phyloP scores from a whole-genome alignment of 805 yeast species.

The Nakazawaea molendinolei region DNA sequence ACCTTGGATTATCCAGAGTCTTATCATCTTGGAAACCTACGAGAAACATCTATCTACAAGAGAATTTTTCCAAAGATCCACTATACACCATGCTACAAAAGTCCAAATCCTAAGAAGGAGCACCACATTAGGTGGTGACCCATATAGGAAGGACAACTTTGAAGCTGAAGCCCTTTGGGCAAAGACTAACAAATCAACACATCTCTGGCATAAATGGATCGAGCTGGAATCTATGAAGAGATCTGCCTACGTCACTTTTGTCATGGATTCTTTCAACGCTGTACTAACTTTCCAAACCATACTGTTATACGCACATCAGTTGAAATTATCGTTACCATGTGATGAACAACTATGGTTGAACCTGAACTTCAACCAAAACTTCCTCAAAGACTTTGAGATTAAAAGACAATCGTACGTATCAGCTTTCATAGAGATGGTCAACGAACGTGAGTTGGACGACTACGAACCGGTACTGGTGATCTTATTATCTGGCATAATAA shows the following conservation, averaged over 20 bases:
- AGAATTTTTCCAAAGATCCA: conserved; percentile 42
- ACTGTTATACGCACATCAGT: conserved; percentile 41
- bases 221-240: conserved; percentile 70
- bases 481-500: conserved; percentile 4
- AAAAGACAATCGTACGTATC: conserved; percentile 6
- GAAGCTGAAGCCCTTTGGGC: conserved; percentile 19
- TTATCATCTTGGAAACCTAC: conserved; percentile 39
- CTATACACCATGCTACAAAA: conserved; percentile 44
- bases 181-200: conserved; percentile 14
- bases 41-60: conserved; percentile 39
- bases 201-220: conserved; percentile 53
- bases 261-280: conserved; percentile 7
- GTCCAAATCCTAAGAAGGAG: conserved; percentile 43
- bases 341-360: conserved; percentile 54
- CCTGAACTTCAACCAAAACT: conserved; percentile 10
- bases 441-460: not conserved
- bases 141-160: conserved; percentile 23
- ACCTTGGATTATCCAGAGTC: conserved; percentile 43
- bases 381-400: conserved; percentile 5
- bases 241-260: conserved; percentile 34
- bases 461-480: not conserved
- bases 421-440: conserved; percentile 7
- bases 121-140: conserved; percentile 38
- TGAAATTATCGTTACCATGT: conserved; percentile 57
- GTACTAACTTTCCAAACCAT: conserved; percentile 5